Base-by-base conservation (phyloP, 805 yeast species). In the Yarrowia phangngaensis region DNA sequence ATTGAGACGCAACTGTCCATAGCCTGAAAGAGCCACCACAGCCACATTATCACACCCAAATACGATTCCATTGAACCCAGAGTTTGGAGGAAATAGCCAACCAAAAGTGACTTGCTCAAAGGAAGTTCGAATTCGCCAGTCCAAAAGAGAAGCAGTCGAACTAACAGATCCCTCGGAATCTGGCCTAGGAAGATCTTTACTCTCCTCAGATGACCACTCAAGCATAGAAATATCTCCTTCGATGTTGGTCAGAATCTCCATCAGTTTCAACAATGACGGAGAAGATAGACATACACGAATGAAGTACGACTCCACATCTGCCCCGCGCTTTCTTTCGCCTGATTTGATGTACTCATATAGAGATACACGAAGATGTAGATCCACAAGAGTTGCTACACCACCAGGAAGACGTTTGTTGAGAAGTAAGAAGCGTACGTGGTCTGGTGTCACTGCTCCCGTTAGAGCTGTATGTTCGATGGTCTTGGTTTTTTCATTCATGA, bases 41-140 rank as follows among this genome's bases (percentile, higher is more conserved):
- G 80, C 83, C 15, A 86, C 75, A 13, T 80, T 68, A 54, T 84
- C 86, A 50, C 83, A 85, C 0, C 97, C 97, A 22, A 79, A 53
- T 28, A 84, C 79, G n/a, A 86, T 59, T 8, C 96, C 96, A 0
- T 87, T 41, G 48, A 28, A 41, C 4, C 35, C 48, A n/a, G 48
- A 41, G 29, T 41, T 29, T 7, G 26, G 28, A 8, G 34, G 35
- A 13, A 82, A 83, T 4, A 83, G 60, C 88, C 95, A 86, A 0
- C 95, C 95, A 24, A 83, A 52, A 53, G 94, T 83, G 52, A 84
- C 70, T 54, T 82, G 76, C 55, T 79, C 45, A 28, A 61, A 46
- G 4, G 55, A 46, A n/a, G 48, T 41, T 41, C 48, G 19, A 11
- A 41, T 29, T 14, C 48, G 34, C 48, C 48, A 41, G 35, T 41